Evolutionary conservation across 129 eudicot species (phyloP).

Genomic region (Flaveria robusta): DNA sequence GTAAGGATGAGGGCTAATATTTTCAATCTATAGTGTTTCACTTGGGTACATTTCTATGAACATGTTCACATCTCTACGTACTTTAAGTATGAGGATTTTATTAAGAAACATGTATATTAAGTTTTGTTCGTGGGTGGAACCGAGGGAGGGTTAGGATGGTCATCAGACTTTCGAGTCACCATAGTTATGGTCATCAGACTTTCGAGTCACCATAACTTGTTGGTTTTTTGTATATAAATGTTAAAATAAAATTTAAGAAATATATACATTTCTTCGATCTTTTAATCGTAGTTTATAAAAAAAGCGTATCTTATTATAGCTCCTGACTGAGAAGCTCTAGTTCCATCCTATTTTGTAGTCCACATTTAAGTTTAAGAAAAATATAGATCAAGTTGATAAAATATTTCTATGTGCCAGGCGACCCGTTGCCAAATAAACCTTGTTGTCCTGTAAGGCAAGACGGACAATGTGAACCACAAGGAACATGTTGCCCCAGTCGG

Average conservation of each 20-base stretch:
- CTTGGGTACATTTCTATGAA: no score
- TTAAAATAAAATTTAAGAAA: no score
- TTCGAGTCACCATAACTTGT: no score
- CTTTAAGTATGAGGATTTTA: background rate
- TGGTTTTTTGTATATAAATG: no score
- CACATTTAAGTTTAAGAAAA: background rate
- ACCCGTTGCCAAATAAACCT: constrained; percentile 20
- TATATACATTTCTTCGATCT: no score
- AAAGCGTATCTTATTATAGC: no score
- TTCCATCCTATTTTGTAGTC: background rate
- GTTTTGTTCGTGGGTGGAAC: background rate
- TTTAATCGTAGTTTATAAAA: no score
- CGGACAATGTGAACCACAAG: constrained; percentile 40
- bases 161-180: no score
- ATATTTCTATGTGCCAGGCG: constrained; percentile 19
- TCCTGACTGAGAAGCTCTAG: no score
- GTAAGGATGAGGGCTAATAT: background rate
- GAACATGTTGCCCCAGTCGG: constrained; percentile 31
- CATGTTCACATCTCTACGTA: no score
- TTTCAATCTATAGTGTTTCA: background rate
- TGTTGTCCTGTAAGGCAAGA: constrained; percentile 35
- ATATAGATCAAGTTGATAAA: background rate
- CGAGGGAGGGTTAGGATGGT: no score
- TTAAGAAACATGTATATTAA: background rate
- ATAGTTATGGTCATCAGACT: no score